Evolutionary conservation across 1,139 yeast genomes (phyloP).

Genomic region (Kodamaea sp.): DNA sequence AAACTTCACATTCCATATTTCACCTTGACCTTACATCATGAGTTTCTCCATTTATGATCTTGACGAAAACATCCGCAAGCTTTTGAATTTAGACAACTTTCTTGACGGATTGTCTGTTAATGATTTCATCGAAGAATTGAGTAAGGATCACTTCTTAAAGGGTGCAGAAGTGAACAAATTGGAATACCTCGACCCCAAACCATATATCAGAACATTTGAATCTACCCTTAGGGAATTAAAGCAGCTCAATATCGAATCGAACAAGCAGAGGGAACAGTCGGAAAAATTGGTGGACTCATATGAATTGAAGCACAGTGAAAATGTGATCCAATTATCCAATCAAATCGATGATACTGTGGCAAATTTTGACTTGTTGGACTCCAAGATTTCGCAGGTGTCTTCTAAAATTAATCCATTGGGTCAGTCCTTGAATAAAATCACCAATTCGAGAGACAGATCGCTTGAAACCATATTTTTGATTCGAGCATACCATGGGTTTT

Average conservation of each 20-base stretch:
- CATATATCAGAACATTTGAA: slow-evolving; percentile 91
- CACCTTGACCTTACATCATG: too few relatives aligned
- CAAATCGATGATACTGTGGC: slow-evolving; percentile 45
- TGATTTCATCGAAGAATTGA: slow-evolving; percentile 81
- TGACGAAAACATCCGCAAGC: slow-evolving; percentile 69
- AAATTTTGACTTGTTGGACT: slow-evolving; percentile 60
- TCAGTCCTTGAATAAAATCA: slow-evolving; percentile 68
- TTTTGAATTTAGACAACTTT: slow-evolving; percentile 72
- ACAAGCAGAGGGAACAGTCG: slow-evolving; percentile 45
- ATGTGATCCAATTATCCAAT: slow-evolving; percentile 58
- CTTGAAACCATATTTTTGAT: slow-evolving; percentile 72
- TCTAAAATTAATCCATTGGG: slow-evolving; percentile 74
- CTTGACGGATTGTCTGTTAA: slow-evolving; percentile 69
- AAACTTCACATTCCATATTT: too few relatives aligned
- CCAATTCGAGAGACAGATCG: slow-evolving; percentile 77
- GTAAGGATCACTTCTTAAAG: slow-evolving; percentile 64
- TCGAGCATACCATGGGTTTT: slow-evolving; percentile 75
- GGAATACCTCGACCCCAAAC: slow-evolving; percentile 81
- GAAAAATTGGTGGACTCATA: slow-evolving; percentile 60
- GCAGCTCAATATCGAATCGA: slow-evolving; percentile 56
- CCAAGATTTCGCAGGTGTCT: slow-evolving; percentile 58
- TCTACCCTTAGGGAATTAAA: slow-evolving; percentile 75
- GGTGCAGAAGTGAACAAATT: slow-evolving; percentile 56
- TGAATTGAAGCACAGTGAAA: slow-evolving; percentile 68
- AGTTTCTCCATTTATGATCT: slow-evolving; percentile 52